Conservation (phyloP, 148 eudicot species). For the Arctostaphylos glauca region DNA sequence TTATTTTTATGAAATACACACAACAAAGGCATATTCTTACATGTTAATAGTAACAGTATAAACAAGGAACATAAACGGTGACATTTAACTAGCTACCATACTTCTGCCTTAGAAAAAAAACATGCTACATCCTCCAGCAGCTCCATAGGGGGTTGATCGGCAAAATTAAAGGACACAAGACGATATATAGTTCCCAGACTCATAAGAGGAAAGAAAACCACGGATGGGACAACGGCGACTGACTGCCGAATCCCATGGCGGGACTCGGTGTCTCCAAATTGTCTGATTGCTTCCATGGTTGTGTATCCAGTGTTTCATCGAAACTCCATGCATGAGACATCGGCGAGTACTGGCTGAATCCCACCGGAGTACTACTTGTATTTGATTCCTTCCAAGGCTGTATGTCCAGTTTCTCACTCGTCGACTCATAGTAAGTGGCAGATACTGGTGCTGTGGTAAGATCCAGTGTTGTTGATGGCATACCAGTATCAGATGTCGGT, state of each 20-base stretch:
- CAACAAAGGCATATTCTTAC: too few species aligned
- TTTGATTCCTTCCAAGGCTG: conserved; percentile 11
- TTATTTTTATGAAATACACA: too few species aligned
- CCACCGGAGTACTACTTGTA: conserved; percentile 24
- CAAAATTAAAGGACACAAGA: too few species aligned
- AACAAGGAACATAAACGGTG: too few species aligned
- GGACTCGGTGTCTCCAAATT: not conserved
- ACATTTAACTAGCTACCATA: too few species aligned
- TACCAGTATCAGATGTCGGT: too few species aligned
- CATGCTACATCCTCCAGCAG: too few species aligned
- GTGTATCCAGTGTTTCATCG: not conserved
- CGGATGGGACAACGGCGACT: not conserved
- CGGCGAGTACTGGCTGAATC: conserved; percentile 43
- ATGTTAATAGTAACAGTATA: too few species aligned
- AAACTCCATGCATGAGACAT: conserved; percentile 52
- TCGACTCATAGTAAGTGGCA: not conserved
- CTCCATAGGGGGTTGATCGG: too few species aligned
- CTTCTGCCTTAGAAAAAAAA: too few species aligned
- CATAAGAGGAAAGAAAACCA: conserved; percentile 27
- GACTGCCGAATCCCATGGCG: not conserved
- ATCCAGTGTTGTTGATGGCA: not conserved
- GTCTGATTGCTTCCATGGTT: not conserved
- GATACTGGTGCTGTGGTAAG: not conserved
- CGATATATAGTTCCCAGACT: conserved; percentile 36
- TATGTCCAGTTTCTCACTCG: not conserved